phyloP scores from a whole-genome alignment of 2,329 filamentous ascomycete species.

The Exophiala lecanii-corni region DNA sequence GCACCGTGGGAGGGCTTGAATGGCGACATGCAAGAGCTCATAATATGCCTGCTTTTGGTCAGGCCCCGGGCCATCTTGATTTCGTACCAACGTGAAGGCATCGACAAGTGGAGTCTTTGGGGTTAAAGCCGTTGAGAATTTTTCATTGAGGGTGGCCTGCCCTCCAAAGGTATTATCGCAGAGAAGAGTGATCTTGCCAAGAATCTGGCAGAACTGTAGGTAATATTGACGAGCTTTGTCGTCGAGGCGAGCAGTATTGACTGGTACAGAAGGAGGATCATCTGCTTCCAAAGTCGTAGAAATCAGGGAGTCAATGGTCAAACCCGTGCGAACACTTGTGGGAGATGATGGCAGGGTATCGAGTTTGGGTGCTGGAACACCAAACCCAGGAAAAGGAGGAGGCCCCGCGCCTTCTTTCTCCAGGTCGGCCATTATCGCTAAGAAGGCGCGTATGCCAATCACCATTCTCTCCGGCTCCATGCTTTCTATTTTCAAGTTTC shows the following conservation, averaged over 20 bases:
- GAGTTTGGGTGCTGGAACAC: slow-evolving; percentile 34
- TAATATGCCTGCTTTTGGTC: slow-evolving; percentile 95
- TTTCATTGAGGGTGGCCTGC: slow-evolving; percentile 91
- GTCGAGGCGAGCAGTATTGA: slow-evolving; percentile 59
- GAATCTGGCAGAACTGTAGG: slow-evolving; percentile 83
- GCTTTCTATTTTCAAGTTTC: slow-evolving; percentile 81
- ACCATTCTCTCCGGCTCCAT: slow-evolving; percentile 95
- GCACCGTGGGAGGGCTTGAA: slow-evolving; percentile 92
- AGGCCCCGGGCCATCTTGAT: slow-evolving; percentile 69
- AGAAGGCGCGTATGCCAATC: slow-evolving; percentile 90
- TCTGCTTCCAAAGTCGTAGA: slow-evolving; percentile 32
- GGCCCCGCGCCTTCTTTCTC: slow-evolving; percentile 73
- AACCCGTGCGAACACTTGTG: slow-evolving; percentile 34
- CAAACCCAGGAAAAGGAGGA: slow-evolving; percentile 75
- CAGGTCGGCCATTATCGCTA: slow-evolving; percentile 87
- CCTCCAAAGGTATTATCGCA: slow-evolving; percentile 97
- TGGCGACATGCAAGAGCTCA: slow-evolving; percentile 88
- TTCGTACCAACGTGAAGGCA: slow-evolving; percentile 82
- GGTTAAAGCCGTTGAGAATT: slow-evolving; percentile 62
- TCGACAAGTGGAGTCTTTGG: slow-evolving; percentile 95
- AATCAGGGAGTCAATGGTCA: slow-evolving; percentile 31
- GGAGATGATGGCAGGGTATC: slow-evolving; percentile 35
- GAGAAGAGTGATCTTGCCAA: slow-evolving; percentile 92
- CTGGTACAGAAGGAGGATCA: slow-evolving; percentile 39
- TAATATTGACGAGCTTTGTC: slow-evolving; percentile 83